Evolutionary conservation across 495 filamentous ascomycete genomes (phyloP).

Genomic region (Cryomyces minteri): DNA sequence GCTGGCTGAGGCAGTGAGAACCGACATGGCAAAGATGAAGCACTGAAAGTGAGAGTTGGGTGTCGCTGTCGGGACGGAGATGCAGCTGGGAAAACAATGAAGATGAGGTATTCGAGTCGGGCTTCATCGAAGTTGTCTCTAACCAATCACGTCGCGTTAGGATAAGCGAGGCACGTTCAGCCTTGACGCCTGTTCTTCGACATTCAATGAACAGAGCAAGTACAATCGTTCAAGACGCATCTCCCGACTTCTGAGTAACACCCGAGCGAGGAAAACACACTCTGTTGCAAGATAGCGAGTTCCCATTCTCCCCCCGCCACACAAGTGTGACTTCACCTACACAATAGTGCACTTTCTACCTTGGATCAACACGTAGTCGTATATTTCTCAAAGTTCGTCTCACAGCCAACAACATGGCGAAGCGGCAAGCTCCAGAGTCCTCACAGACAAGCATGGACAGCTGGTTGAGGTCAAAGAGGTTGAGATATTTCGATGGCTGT

Average conservation of each 20-base stretch:
- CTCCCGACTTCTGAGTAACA: not conserved
- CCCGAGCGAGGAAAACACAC: not conserved
- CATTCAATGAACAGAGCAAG: not conserved
- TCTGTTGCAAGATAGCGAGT: not conserved
- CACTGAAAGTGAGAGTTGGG: not conserved
- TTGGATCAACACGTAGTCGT: not conserved
- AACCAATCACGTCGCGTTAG: not conserved
- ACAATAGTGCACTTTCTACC: not conserved
- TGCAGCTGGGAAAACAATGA: not conserved
- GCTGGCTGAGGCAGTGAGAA: slow-evolving; percentile 17
- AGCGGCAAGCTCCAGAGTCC: not conserved
- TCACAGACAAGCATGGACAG: not conserved
- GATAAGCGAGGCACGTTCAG: not conserved
- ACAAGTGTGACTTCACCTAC: not conserved
- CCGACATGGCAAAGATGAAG: slow-evolving; percentile 14
- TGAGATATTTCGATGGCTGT: not conserved
- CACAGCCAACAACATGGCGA: not conserved
- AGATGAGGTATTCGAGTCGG: not conserved
- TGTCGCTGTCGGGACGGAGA: slow-evolving; percentile 2
- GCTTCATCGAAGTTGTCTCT: no score
- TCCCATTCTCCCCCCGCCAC: not conserved
- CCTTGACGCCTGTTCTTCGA: not conserved
- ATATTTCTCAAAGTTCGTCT: no score
- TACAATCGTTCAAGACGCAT: not conserved
- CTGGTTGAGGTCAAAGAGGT: no score